Base-by-base conservation (phyloP, 768 basidiomycete species). In the Termitomyces sp. region DNA sequence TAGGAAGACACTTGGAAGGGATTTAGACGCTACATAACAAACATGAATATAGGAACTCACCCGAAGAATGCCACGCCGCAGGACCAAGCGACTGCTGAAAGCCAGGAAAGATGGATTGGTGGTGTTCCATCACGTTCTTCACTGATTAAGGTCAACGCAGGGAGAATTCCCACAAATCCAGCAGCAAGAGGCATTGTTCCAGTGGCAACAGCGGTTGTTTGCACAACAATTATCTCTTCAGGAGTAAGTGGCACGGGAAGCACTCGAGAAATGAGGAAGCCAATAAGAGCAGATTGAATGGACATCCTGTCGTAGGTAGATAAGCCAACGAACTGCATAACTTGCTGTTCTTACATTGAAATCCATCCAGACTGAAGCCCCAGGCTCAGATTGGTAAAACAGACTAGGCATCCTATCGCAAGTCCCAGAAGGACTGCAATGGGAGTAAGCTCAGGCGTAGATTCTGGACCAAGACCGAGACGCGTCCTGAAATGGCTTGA, bases 141-240 rank as follows among this genome's bases (percentile, higher is more conserved):
- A 55, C 86, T 83, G n/a, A 98, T 81, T 55, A 96, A 74, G 24
- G 88, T 84, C 20, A 98, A 78, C 1, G 96, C 96, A 2, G 96
- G 96, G 15, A 98, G 80, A 60, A 98, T 95, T 4, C 96, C 95
- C 13, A 98, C 95, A 67, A 98, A 91, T 0, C 82, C 81, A 7
- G 92, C 92, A 13, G 92, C 90, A 44, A 94, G 79, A 24, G 92
- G 92, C 92, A 94, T 94, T 12, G 81, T 81, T 16, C 96, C 96
- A 2, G 95, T 98, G 1, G 96, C 96, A 2, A 96, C 95, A 0
- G 96, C 95, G 0, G 93, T 96, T 0, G 96, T 97, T 71, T 98
- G 96, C 2, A 97, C 82, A 0, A 98, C 92, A 20, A 97, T 90
- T 61, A 96, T 90, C 72, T 98, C 94, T 74, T 95, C 93, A 0